Evolutionary conservation across 192 early-diverging fungal genomes (phyloP), one percentile per base, ranked within the genome.

Genomic region (Backusella parvicylindrica): DNA sequence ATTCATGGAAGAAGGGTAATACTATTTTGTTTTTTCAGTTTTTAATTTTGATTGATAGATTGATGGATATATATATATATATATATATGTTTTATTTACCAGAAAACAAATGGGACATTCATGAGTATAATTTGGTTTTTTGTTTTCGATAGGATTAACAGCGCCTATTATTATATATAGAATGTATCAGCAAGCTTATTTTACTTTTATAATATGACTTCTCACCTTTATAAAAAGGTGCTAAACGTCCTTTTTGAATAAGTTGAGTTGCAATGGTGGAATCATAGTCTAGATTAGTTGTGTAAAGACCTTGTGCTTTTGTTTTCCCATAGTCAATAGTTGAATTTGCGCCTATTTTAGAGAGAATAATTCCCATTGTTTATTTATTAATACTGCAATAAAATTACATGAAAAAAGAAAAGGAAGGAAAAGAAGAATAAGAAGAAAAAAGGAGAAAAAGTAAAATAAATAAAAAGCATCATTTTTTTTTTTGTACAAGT

Each of bases 41-140:
- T 35, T 35, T 35, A 6, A 35, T 35, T 35, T 56, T 18, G 28
- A 72, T 12, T 63, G 60, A 60, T 12, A 64, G 43, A 30, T 56
- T 36, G 53, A 13, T 1, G 7, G 6, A 6, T 40, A 12, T 2
- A 35, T 47, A 3, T n/a, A n/a, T n/a, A n/a, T 33, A 68, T 28
- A 37, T 37, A 28, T 53, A 11, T 36, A 12, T 65, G 8, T 30
- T 32, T 35, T 11, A 12, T 37, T 65, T 75, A 75, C 78, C 64
- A 79, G 40, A 66, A 79, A 70, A 36, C 78, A 79, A 56, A 79
- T 79, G 11, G 78, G 78, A 23, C 78, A 79, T 53, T 79, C 78
- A 30, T 53, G 21, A 26, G 49, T 43, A 26, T 71, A 35, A 47
- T 26, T 53, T 11, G 38, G 8, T 31, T 50, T 65, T 23, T 43